Evolutionary conservation across 805 yeast species (phyloP).

Genomic region (Saccharomyces jurei): DNA sequence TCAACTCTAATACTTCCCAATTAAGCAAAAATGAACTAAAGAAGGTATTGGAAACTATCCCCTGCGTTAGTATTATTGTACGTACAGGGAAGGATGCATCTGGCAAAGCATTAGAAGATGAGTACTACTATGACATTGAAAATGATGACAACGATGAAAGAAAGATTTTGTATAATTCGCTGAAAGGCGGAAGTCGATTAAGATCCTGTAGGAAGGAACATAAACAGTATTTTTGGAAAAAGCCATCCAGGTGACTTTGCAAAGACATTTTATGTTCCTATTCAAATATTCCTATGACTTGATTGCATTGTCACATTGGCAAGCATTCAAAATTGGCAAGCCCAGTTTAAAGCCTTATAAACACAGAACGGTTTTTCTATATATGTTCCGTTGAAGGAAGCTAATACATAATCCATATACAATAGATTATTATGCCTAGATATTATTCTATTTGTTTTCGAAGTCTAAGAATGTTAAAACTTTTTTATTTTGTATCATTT

Average conservation of each 20-base stretch:
- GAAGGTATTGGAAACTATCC: constrained; percentile 36
- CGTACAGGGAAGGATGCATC: constrained; percentile 94
- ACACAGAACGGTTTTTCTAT: not conserved
- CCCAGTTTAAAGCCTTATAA: not conserved
- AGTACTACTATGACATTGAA: constrained; percentile 84
- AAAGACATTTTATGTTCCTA: not conserved
- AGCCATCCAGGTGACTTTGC: constrained; percentile 29
- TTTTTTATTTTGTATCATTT: not conserved
- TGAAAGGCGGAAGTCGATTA: constrained; percentile 74
- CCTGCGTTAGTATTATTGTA: constrained; percentile 77
- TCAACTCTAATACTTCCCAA: constrained; percentile 46
- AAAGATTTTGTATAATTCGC: constrained; percentile 56
- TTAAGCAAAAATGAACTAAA: constrained; percentile 40
- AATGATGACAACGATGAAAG: constrained; percentile 68
- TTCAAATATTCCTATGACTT: not conserved
- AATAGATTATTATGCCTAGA: not conserved
- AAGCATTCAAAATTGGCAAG: not conserved
- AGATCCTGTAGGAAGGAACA: constrained; percentile 89
- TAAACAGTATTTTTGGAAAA: constrained; percentile 58
- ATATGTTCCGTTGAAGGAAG: not conserved
- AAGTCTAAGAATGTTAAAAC: not conserved
- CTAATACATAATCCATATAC: not conserved
- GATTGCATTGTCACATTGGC: no score
- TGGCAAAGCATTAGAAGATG: constrained; percentile 88
- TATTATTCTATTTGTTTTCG: not conserved